Base-by-base conservation (phyloP, 2,329 filamentous ascomycete genomes). In the Fusarium miscanthi region DNA sequence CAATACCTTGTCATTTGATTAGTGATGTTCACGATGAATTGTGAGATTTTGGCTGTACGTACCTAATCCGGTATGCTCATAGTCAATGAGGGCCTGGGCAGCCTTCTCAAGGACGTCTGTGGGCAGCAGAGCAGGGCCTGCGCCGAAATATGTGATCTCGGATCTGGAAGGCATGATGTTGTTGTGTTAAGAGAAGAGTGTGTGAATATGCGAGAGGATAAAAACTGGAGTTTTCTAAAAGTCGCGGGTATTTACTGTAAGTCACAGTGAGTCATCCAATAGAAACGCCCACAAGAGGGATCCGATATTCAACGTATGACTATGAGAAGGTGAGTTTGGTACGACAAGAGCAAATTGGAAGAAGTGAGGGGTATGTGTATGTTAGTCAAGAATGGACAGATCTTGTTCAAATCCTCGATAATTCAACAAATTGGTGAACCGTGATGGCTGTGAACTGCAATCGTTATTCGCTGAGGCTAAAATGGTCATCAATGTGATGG, bases 81-180 rank as follows among this genome's bases (percentile, higher is more conserved):
- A 97, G 86, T 98, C 93, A 73, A 97, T 82, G 8, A 98, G 90
- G 3, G 93, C 93, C 79, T 90, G 81, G 3, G 94, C 90, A 56
- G 94, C 94, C 48, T 86, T 87, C 81, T 96, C 90, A 54, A 98
- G 89, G 27, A 98, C 93, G 8, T 89, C 84, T 17, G 93, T 97
- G 30, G 95, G 95, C 23, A 98, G 87, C 37, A 90, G 86, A n/a
- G 95, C 94, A 53, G 95, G 95, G 71, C 95, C 95, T 59, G 95
- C 95, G 69, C 95, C 94, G 77, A 97, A 97, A 84, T 97, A 96
- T 74, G 91, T 88, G 80, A 96, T 89, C 72, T 95, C 91, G 76
- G 90, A 86, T 82, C 94, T 87, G 72, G 89, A 85, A 77, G 92
- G 91, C 93, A 95, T 94, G 38, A 46, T 69, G 73, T 56, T 45